Percentiles rank a stretch among this genome's conserved stretches.
Evolutionary conservation across 2,329 filamentous ascomycete species (phyloP).

Genomic region (Talaromyces sp.): DNA sequence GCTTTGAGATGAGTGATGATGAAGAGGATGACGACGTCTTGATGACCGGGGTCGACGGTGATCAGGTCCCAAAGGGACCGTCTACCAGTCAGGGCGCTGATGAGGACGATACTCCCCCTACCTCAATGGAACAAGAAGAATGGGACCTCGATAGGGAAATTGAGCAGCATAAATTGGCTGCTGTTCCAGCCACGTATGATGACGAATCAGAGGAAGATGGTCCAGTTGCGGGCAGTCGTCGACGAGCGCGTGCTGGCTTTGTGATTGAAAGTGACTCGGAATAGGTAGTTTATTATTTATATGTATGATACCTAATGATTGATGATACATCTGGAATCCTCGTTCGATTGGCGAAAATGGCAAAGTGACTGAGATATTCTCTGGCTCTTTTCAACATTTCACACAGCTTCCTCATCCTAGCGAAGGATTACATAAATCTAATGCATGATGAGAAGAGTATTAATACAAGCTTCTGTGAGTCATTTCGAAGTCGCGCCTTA

Average conservation of each 20-base stretch:
- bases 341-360: background rate
- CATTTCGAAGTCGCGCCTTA: background rate
- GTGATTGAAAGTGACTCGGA: conserved; percentile 45
- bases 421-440: background rate
- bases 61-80: conserved; percentile 20
- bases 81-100: conserved; percentile 21
- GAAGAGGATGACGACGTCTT: conserved; percentile 31
- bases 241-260: conserved; percentile 39
- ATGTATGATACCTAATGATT: conserved; percentile 8
- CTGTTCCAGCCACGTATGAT: conserved; percentile 16
- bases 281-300: conserved; percentile 21
- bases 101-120: conserved; percentile 25
- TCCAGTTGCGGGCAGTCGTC: conserved; percentile 28
- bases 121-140: conserved; percentile 29
- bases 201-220: conserved; percentile 34
- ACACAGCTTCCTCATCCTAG: background rate
- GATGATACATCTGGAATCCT: background rate
- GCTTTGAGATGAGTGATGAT: conserved; percentile 22
- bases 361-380: background rate
- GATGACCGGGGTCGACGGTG: conserved; percentile 23
- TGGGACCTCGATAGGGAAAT: conserved; percentile 18
- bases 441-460: too few relatives aligned
- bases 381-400: background rate
- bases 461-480: too few relatives aligned
- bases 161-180: background rate